Evolutionary conservation across 2,329 filamentous ascomycete species (phyloP).

Genomic region (Scolecobasidium constrictum): DNA sequence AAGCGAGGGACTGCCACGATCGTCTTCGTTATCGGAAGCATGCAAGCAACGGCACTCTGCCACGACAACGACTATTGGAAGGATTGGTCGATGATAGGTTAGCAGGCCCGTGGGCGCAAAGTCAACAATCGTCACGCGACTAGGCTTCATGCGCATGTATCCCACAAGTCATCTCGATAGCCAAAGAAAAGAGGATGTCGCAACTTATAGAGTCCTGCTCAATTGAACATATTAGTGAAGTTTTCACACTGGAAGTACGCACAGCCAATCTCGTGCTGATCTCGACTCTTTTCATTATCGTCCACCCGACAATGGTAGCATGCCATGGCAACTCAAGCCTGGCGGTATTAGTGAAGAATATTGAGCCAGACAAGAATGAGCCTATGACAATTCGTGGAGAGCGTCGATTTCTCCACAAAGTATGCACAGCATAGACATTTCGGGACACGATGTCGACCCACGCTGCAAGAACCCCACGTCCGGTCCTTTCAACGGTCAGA

Average conservation of each 20-base stretch:
- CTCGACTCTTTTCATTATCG: too few species aligned
- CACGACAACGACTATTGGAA: background rate
- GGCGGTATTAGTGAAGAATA: conserved; percentile 1
- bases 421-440: background rate
- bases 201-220: background rate
- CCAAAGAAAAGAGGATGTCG: background rate
- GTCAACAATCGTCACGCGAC: background rate
- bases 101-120: background rate
- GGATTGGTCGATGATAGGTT: background rate
- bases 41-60: background rate
- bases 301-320: too few species aligned
- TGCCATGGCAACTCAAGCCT: background rate
- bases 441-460: background rate
- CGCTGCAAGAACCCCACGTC: background rate
- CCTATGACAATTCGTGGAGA: background rate
- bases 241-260: too few species aligned
- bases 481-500: too few species aligned
- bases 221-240: background rate
- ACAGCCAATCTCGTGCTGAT: too few species aligned
- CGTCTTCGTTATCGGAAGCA: too few species aligned
- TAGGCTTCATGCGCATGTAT: too few species aligned
- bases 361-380: background rate
- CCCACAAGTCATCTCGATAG: too few species aligned
- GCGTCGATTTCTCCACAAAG: background rate
- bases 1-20: too few species aligned